Evolutionary conservation across 2,329 filamentous ascomycete genomes (phyloP).

Genomic region (Cladosporium phlei): DNA sequence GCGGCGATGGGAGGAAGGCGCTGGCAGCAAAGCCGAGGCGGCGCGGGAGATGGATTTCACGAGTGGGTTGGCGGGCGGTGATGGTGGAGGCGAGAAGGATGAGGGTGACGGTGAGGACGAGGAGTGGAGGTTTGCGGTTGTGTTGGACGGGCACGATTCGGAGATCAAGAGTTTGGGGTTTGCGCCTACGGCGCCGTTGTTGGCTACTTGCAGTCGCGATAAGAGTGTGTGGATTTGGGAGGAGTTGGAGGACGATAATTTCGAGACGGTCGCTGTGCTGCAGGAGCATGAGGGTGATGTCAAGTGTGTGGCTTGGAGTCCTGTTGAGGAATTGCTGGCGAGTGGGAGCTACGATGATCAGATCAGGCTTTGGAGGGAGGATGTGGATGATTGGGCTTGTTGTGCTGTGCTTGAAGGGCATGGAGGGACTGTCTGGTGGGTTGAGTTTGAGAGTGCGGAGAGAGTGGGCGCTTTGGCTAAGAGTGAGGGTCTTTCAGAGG

Average conservation of each 20-base stretch:
- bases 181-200: conserved; percentile 66
- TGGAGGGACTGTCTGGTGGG: conserved; percentile 79
- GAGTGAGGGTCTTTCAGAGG: conserved; percentile 27
- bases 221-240: conserved; percentile 99
- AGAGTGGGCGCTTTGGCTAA: conserved; percentile 25
- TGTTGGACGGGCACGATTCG: conserved; percentile 90
- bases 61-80: conserved; percentile 25
- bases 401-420: conserved; percentile 78
- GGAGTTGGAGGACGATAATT: conserved; percentile 90
- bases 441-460: conserved; percentile 59
- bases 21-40: conserved; percentile 19
- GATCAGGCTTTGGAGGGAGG: conserved; percentile 82
- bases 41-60: conserved; percentile 32
- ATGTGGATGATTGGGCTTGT: conserved; percentile 90
- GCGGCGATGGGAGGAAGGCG: conserved; percentile 60
- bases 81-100: conserved; percentile 38
- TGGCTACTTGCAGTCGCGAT: conserved; percentile 87
- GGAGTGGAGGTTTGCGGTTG: conserved; percentile 88
- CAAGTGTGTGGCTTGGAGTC: conserved; percentile 90
- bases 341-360: conserved; percentile 94
- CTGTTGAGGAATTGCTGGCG: conserved; percentile 70
- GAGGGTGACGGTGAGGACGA: too few species aligned
- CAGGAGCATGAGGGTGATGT: conserved; percentile 95
- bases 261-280: conserved; percentile 91
- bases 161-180: conserved; percentile 82